A percentile compares a stretch with the other conserved stretches of the same genome.
These are phyloP conservation scores for Naganishia onofrii DNA, from an alignment of 768 basidiomycete species.

Conservation along the genomic window DNA sequence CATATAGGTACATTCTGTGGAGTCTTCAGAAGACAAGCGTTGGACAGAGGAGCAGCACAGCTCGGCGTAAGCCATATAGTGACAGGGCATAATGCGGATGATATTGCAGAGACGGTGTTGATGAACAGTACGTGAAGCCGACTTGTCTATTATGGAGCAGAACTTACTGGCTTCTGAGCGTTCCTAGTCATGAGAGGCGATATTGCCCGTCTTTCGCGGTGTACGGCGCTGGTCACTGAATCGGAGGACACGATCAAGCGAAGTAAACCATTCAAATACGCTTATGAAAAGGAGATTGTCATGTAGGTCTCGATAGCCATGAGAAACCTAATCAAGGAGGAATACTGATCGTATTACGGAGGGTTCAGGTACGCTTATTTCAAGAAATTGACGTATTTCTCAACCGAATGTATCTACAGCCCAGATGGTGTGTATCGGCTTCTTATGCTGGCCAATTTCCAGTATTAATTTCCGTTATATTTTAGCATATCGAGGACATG, in stretches of 20 bases:
- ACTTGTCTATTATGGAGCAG: neutral
- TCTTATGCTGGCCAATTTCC: neutral
- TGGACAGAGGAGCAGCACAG: constrained; percentile 87
- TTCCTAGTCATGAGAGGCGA: constrained; percentile 90
- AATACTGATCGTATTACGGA: constrained; percentile 31
- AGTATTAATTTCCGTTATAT: neutral
- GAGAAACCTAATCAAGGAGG: neutral
- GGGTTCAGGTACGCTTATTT: constrained; percentile 89
- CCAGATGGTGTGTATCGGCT: constrained; percentile 61
- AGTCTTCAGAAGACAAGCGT: constrained; percentile 91
- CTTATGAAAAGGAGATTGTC: constrained; percentile 99
- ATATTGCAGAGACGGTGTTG: constrained; percentile 95
- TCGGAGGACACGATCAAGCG: constrained; percentile 95
- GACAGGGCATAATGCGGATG: constrained; percentile 98
- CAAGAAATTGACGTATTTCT: constrained; percentile 98
- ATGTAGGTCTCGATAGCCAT: constrained; percentile 64
- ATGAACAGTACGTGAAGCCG: constrained; percentile 80
- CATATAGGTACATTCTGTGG: constrained; percentile 80
- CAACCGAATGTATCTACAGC: constrained; percentile 98
- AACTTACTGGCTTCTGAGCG: neutral
- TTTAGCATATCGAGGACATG: constrained; percentile 88
- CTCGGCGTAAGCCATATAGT: constrained; percentile 94
- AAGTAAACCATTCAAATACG: constrained; percentile 99
- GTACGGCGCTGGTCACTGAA: constrained; percentile 90
- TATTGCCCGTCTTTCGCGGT: constrained; percentile 86